These are phyloP conservation scores for Chlamydomonas applanata DNA, from an alignment of 139 green algal genomes.

Conservation along the genomic window DNA sequence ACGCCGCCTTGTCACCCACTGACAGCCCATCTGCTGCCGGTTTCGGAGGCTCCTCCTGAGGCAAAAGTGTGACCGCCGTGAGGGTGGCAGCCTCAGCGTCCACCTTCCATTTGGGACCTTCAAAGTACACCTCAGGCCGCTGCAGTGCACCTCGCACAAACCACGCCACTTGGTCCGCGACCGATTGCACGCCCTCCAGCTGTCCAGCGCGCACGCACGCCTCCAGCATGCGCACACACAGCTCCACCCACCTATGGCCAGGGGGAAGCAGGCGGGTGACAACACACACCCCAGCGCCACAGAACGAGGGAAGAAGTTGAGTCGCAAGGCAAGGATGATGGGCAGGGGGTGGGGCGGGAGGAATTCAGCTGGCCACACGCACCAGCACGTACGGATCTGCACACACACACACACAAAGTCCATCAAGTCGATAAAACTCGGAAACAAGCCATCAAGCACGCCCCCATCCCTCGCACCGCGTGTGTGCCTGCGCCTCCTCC, in stretches of 20 bases:
- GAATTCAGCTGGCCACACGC: too few relatives aligned
- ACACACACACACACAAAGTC: too few relatives aligned
- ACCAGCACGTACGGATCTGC: too few relatives aligned
- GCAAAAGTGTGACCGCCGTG: not conserved
- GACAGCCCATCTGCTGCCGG: not conserved
- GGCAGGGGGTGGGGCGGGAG: too few relatives aligned
- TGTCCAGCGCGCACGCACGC: conserved; percentile 31
- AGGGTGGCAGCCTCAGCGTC: conserved; percentile 17
- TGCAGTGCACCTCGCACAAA: conserved; percentile 12
- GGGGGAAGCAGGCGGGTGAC: not conserved
- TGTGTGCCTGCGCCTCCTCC: conserved; percentile 26
- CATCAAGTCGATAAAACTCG: too few relatives aligned
- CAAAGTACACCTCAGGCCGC: conserved; percentile 13
- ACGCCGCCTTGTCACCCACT: not conserved
- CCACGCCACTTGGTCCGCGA: conserved; percentile 37
- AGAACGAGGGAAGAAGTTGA: too few relatives aligned
- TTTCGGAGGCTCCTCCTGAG: conserved; percentile 18
- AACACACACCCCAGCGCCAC: too few relatives aligned
- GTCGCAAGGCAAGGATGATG: too few relatives aligned
- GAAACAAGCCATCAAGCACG: too few relatives aligned
- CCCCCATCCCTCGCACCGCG: conserved; percentile 4
- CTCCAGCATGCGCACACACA: conserved; percentile 42
- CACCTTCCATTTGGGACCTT: conserved; percentile 1
- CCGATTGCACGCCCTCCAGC: conserved; percentile 10
- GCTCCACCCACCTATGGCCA: conserved; percentile 44